Evolutionary conservation across 2,329 filamentous ascomycete species (phyloP).

Genomic region (Trichoderma koningiopsis): DNA sequence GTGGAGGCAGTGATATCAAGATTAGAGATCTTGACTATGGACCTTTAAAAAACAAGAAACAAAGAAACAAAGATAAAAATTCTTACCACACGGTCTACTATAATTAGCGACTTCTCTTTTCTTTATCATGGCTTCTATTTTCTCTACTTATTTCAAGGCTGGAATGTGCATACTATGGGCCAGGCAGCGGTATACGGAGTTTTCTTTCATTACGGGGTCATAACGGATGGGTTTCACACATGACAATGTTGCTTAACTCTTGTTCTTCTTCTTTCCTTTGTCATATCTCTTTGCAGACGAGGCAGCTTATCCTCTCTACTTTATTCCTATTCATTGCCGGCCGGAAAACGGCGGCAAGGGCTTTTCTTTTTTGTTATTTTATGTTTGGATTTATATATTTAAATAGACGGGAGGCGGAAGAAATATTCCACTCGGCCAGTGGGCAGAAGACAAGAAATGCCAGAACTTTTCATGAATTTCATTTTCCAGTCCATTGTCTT

Average conservation of each 20-base stretch:
- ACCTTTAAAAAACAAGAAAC: conserved; percentile 33
- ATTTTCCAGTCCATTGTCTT: neutral
- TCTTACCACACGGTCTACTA: neutral
- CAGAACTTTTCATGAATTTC: neutral
- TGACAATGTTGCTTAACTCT: neutral
- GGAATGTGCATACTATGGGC: conserved; percentile 18
- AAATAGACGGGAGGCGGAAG: conserved; percentile 20
- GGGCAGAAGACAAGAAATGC: conserved; percentile 9
- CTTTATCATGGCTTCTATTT: neutral
- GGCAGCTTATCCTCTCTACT: neutral
- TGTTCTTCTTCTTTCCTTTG: conserved; percentile 2
- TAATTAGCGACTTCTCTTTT: conserved; percentile 12
- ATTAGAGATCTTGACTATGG: conserved; percentile 43
- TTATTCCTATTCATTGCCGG: neutral
- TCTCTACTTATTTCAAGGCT: conserved; percentile 8
- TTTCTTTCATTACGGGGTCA: neutral
- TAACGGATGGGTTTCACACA: conserved; percentile 11
- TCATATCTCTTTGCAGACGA: neutral
- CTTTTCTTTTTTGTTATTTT: neutral
- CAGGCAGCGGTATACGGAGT: conserved; percentile 23
- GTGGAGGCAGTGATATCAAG: conserved; percentile 42
- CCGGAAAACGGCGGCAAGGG: neutral
- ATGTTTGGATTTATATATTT: conserved; percentile 17
- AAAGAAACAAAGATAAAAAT: neutral
- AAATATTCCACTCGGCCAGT: conserved; percentile 8